A percentile compares a stretch with the other conserved stretches of the same genome.
phyloP scores from a whole-genome alignment of 192 early-diverging fungal genomes.

The Rhizophagus sp. region DNA sequence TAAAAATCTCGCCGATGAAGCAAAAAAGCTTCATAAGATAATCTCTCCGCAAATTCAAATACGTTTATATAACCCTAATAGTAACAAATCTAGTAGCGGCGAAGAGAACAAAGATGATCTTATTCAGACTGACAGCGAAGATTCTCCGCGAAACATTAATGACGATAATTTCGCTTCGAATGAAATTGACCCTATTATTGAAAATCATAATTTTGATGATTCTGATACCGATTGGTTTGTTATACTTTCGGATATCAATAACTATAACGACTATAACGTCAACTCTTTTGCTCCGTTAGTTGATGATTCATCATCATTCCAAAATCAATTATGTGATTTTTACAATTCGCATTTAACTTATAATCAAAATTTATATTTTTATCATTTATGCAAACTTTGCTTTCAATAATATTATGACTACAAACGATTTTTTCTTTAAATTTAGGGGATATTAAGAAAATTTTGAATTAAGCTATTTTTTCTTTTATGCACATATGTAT shows the following conservation, averaged over 20 bases:
- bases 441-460: too few species aligned
- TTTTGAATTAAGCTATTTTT: too few species aligned
- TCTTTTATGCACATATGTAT: too few species aligned
- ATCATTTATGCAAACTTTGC: neutral
- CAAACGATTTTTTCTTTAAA: too few species aligned
- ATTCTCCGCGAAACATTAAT: neutral
- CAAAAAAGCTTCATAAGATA: neutral
- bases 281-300: neutral
- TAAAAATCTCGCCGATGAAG: neutral
- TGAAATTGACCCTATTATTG: neutral
- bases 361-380: neutral
- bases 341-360: neutral
- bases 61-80: neutral
- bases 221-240: too few species aligned
- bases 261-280: too few species aligned
- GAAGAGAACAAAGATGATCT: neutral
- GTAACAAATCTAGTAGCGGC: neutral
- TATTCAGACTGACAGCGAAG: neutral
- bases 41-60: neutral
- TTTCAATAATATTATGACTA: neutral
- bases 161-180: neutral
- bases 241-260: too few species aligned
- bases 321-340: neutral
- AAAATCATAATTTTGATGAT: too few species aligned
- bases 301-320: neutral